Conservation (phyloP, 1,139 yeast species). For the Taphrina communis region DNA sequence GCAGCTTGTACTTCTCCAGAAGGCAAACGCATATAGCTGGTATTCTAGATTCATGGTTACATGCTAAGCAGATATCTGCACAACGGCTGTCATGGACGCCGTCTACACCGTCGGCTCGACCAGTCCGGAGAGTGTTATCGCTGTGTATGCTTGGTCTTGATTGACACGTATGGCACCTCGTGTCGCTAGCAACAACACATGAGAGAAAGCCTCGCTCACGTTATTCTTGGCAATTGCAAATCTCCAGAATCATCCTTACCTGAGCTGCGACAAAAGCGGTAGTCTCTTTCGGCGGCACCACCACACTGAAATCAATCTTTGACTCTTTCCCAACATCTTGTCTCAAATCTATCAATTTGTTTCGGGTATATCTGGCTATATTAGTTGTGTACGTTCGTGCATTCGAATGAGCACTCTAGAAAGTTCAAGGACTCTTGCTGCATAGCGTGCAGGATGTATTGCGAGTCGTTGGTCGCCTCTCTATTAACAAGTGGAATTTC, state of each 20-base stretch:
- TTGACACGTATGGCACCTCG: conserved; percentile 41
- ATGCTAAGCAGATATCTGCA: background rate
- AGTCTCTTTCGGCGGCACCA: conserved; percentile 39
- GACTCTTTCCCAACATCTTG: background rate
- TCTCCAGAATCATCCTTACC: background rate
- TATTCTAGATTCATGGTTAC: no score
- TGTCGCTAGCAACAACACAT: conserved; percentile 43
- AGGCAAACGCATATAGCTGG: no score
- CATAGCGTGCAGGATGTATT: conserved; percentile 13
- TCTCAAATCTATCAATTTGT: background rate
- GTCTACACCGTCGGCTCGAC: background rate
- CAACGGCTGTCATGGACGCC: background rate
- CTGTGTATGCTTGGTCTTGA: conserved; percentile 32
- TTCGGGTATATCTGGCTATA: conserved; percentile 3
- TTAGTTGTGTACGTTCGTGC: background rate
- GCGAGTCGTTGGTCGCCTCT: conserved; percentile 19
- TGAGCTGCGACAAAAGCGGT: conserved; percentile 43
- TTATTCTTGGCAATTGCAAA: background rate
- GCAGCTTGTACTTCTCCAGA: no score
- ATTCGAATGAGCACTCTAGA: conserved; percentile 3
- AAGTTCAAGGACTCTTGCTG: conserved; percentile 33
- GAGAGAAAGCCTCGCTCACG: conserved; percentile 41
- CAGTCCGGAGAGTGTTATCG: conserved; percentile 24
- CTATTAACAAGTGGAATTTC: background rate
- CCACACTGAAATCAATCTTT: conserved; percentile 32